Evolutionary conservation across 2,329 filamentous ascomycete species (phyloP), one percentile per base, ranked within the genome.

Genomic region (Ophiocordyceps camponoti-saundersi): DNA sequence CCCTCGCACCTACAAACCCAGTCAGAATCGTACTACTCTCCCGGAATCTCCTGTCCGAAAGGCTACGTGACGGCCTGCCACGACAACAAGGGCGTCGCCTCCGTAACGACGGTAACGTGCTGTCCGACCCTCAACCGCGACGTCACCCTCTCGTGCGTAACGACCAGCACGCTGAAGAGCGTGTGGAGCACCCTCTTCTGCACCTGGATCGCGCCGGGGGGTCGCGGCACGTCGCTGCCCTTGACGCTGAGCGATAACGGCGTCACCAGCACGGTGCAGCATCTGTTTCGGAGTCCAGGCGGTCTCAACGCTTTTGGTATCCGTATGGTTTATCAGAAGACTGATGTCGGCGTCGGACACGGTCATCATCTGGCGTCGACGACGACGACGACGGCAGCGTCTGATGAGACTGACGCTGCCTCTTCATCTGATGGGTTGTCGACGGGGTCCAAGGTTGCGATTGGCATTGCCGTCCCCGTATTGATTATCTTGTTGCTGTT

Each of bases 271-370:
- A 60, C 57, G 1, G 46, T 42, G 2, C 47, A 44, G 5, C 47
- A 49, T 3, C 54, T 48, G 3, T 54, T 63, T 47, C 48, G 39
- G 4, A 53, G 52, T 7, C 53, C 49, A 0, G 56, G 49, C 1
- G 61, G 58, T 2, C 50, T 64, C 23, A 61, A 63, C 34, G 62
- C 61, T 0, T 63, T 53, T 42, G 61, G 61, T 32, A 45, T 64
- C 12, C 54, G 58, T 8, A 65, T 64, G 61, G 55, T 65, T 12
- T 59, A 61, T 45, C 53, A 63, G 39, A 40, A 50, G n/a, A 59
- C 52, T 8, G 60, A 63, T 36, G 22, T 58, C 3, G 20, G 46
- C 21, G 21, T 6, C 8, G 6, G 15, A 12, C 42, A 22, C 41
- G 20, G n/a, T 20, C 3, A 16, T 22, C 8, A 18, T 6, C 13